A percentile compares a stretch with the other conserved stretches of the same genome.
phyloP scores from a whole-genome alignment of 768 basidiomycete genomes.

The Calocera viscosa region DNA sequence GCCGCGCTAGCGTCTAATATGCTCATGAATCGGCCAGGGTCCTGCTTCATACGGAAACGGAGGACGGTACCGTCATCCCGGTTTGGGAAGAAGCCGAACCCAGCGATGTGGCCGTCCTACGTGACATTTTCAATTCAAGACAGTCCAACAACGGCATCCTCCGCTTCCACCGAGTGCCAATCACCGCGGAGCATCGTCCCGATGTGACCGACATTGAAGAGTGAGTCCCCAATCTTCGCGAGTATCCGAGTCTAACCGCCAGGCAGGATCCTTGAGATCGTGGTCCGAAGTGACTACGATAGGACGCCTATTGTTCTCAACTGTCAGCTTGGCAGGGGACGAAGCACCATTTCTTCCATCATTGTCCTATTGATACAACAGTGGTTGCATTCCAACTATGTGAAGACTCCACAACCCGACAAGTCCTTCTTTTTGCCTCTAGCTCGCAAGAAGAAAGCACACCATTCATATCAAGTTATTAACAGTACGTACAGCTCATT shows the following conservation, averaged over 20 bases:
- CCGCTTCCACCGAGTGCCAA: slow-evolving; percentile 73
- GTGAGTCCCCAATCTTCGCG: slow-evolving; percentile 49
- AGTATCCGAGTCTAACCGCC: slow-evolving; percentile 23
- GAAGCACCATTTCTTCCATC: slow-evolving; percentile 82
- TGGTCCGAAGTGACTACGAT: slow-evolving; percentile 51
- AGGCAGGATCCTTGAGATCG: slow-evolving; percentile 61
- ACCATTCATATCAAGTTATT: slow-evolving; percentile 73
- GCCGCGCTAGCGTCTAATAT: background rate
- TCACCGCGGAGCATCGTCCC: slow-evolving; percentile 66
- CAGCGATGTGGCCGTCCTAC: slow-evolving; percentile 63
- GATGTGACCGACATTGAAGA: slow-evolving; percentile 26
- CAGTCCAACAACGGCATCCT: slow-evolving; percentile 41
- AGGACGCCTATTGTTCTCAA: slow-evolving; percentile 82
- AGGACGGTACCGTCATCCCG: slow-evolving; percentile 78
- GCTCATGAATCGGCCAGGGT: slow-evolving; percentile 35
- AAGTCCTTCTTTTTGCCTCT: slow-evolving; percentile 30
- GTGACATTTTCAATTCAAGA: slow-evolving; percentile 71
- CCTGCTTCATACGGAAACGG: slow-evolving; percentile 77
- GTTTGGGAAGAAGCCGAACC: slow-evolving; percentile 83
- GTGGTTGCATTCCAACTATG: slow-evolving; percentile 42
- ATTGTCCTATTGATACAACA: slow-evolving; percentile 70
- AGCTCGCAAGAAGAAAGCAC: slow-evolving; percentile 27
- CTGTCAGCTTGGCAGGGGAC: slow-evolving; percentile 85
- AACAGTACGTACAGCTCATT: slow-evolving; percentile 48
- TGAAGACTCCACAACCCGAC: slow-evolving; percentile 22